phyloP scores from a whole-genome alignment of 495 filamentous ascomycete species.

The Penicillium longicatenatum region DNA sequence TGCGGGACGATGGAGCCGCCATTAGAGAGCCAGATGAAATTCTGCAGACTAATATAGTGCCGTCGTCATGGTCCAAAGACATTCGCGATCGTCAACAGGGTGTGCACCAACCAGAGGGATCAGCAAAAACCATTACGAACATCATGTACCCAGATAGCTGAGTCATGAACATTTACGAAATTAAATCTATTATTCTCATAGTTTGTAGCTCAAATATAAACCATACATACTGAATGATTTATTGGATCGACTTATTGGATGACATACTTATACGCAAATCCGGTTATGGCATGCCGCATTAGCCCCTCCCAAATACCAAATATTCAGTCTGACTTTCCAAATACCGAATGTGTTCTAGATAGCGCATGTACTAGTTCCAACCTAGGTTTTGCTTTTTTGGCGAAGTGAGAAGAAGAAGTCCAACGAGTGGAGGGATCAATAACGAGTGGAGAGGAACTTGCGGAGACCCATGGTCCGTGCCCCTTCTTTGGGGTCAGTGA shows the following conservation, averaged over 20 bases:
- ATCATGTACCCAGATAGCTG: neutral
- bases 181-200: too few relatives aligned
- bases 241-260: neutral
- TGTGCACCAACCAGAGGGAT: conserved; percentile 16
- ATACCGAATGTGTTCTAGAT: neutral
- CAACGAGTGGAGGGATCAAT: neutral
- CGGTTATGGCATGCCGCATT: neutral
- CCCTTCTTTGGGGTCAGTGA: neutral
- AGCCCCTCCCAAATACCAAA: neutral
- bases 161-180: too few relatives aligned
- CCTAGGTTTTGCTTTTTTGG: neutral
- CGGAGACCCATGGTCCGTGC: conserved; percentile 12
- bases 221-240: neutral
- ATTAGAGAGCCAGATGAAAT: conserved; percentile 2
- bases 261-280: neutral
- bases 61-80: neutral
- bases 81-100: conserved; percentile 13
- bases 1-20: conserved; percentile 1
- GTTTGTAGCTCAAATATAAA: neutral
- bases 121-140: neutral
- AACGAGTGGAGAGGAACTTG: conserved; percentile 9
- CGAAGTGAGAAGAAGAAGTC: neutral
- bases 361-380: neutral
- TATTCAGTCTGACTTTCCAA: neutral
- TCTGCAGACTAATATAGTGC: conserved; percentile 6